phyloP scores from a whole-genome alignment of 176 grass and related monocot species.

The Carex pumila region DNA sequence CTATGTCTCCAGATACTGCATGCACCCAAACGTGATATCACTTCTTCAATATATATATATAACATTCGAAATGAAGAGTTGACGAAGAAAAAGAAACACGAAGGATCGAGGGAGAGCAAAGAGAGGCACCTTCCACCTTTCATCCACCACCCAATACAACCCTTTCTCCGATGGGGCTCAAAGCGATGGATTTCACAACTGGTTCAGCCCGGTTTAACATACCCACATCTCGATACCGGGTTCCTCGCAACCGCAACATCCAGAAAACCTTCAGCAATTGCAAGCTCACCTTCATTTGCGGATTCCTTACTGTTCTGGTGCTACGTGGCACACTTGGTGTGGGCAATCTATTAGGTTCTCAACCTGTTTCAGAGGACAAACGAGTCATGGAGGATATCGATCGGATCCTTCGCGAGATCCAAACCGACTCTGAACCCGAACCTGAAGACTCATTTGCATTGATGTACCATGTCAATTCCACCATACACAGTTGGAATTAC shows the following conservation, averaged over 20 bases:
- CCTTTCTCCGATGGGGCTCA: too few species aligned
- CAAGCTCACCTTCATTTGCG: slow-evolving; percentile 31
- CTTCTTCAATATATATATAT: too few species aligned
- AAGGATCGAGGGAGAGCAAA: too few species aligned
- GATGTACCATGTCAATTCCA: not conserved
- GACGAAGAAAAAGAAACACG: too few species aligned
- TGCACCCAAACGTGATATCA: too few species aligned
- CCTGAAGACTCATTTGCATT: not conserved
- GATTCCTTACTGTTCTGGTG: slow-evolving; percentile 23
- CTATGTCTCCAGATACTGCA: too few species aligned
- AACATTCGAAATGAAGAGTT: too few species aligned
- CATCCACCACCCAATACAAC: too few species aligned
- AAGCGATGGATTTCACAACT: too few species aligned
- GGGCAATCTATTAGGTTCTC: not conserved
- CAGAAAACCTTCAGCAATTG: slow-evolving; percentile 25
- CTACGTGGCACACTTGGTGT: slow-evolving; percentile 1
- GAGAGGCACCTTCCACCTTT: too few species aligned
- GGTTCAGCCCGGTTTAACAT: not conserved
- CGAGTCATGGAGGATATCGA: slow-evolving; percentile 36
- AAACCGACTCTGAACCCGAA: slow-evolving; percentile 23
- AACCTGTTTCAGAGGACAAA: not conserved
- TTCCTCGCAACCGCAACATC: slow-evolving; percentile 8
- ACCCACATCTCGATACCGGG: not conserved
- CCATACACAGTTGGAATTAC: not conserved
- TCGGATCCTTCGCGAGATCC: slow-evolving; percentile 31